A percentile compares a stretch with the other conserved stretches of the same genome.
Evolutionary conservation across 2,329 filamentous ascomycete species (phyloP).

Genomic region (Aspergillus nomiae): DNA sequence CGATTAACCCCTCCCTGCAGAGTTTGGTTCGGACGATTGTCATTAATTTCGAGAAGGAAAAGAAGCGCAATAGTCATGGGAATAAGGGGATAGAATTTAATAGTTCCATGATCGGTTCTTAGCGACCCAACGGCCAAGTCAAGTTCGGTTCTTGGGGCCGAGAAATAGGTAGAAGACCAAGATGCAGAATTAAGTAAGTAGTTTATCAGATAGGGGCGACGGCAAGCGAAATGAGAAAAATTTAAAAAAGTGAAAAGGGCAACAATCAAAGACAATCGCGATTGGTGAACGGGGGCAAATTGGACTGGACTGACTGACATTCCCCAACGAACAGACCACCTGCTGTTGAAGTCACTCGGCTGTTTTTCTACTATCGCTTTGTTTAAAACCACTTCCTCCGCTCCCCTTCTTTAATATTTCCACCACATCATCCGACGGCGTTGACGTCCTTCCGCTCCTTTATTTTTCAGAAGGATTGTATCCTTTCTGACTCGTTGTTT

Average conservation of each 20-base stretch:
- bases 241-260: background rate
- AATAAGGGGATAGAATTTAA: constrained; percentile 4
- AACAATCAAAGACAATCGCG: constrained; percentile 1
- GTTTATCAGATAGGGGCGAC: background rate
- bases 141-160: background rate
- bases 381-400: constrained; percentile 8
- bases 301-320: background rate
- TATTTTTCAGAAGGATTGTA: constrained; percentile 8
- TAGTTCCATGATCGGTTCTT: constrained; percentile 6
- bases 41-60: constrained; percentile 7
- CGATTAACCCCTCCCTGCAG: constrained; percentile 10
- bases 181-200: background rate
- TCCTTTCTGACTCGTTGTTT: constrained; percentile 3
- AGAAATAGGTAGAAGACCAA: constrained; percentile 1
- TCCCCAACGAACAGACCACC: constrained; percentile 9
- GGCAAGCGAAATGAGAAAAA: background rate
- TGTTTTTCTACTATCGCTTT: constrained; percentile 8
- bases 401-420: constrained; percentile 4
- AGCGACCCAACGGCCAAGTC: constrained; percentile 7
- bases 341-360: constrained; percentile 2
- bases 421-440: constrained; percentile 9
- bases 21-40: constrained; percentile 7
- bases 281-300: constrained; percentile 6
- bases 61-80: background rate
- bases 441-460: constrained; percentile 18